Percentiles rank a stretch among this genome's conserved stretches.
phyloP scores from a whole-genome alignment of 306 rosid species.

The Malus domestica region DNA sequence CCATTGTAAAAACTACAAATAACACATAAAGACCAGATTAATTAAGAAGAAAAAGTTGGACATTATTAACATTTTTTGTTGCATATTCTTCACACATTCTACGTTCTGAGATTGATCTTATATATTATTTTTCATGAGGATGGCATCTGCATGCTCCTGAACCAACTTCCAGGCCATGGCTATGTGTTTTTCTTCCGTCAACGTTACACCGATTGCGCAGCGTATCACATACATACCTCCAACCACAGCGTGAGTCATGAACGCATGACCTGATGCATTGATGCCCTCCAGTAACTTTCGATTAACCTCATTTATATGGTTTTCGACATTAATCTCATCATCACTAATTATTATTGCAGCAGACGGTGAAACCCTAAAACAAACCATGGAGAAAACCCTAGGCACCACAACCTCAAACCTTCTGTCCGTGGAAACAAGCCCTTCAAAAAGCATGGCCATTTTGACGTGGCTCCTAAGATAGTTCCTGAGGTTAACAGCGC shows the following conservation, averaged over 20 bases:
- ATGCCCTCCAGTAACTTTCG: slow-evolving; percentile 28
- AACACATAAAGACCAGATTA: too few species aligned
- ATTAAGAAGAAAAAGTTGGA: too few species aligned
- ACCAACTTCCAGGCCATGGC: slow-evolving; percentile 36
- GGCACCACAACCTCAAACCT: slow-evolving; percentile 21
- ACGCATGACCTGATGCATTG: slow-evolving; percentile 29
- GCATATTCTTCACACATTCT: too few species aligned
- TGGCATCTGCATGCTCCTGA: slow-evolving; percentile 23
- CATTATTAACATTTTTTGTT: too few species aligned
- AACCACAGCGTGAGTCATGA: slow-evolving; percentile 39
- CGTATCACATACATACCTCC: slow-evolving; percentile 28
- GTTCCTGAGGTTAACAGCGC: slow-evolving; percentile 7
- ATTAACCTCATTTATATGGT: neutral
- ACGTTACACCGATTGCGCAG: slow-evolving; percentile 37
- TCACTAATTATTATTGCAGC: neutral
- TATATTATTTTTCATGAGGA: neutral
- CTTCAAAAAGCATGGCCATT: slow-evolving; percentile 20
- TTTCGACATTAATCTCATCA: neutral
- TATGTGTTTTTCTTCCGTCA: slow-evolving; percentile 39
- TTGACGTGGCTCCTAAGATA: slow-evolving; percentile 15
- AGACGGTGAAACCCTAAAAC: slow-evolving; percentile 4
- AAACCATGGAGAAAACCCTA: slow-evolving; percentile 4
- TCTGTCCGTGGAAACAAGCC: neutral
- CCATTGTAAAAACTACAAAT: neutral
- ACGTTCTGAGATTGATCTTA: too few species aligned